These are phyloP conservation scores for Microbotryum saponariae DNA, from an alignment of 1,284 basidiomycete species.

Conservation along the genomic window DNA sequence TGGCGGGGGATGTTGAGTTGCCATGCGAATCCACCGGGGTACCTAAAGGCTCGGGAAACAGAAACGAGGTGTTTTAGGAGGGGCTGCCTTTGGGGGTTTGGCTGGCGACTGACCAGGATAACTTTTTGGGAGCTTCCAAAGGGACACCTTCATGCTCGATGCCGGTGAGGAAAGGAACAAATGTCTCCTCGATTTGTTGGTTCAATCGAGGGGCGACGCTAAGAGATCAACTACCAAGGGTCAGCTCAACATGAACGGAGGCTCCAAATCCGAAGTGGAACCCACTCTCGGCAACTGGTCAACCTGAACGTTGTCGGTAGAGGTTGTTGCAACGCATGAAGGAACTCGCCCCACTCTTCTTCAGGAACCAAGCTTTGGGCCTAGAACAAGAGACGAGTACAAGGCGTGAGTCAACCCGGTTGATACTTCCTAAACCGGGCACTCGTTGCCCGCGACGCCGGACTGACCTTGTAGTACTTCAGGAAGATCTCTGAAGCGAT, in stretches of 20 bases:
- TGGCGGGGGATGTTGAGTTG: constrained; percentile 88
- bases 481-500: not conserved
- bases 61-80: not conserved
- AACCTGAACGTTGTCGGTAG: constrained; percentile 93
- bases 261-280: constrained; percentile 22
- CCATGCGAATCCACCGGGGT: constrained; percentile 90
- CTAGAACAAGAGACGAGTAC: constrained; percentile 30
- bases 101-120: constrained; percentile 60
- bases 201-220: constrained; percentile 69
- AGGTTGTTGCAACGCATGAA: constrained; percentile 60
- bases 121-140: constrained; percentile 69
- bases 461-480: constrained; percentile 19
- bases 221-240: not conserved
- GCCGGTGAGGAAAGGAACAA: constrained; percentile 68
- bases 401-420: not conserved
- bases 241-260: not conserved
- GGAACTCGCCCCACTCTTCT: constrained; percentile 68
- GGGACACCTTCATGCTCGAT: constrained; percentile 69
- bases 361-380: constrained; percentile 60
- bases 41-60: constrained; percentile 50
- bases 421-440: no score
- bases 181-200: constrained; percentile 58
- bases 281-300: constrained; percentile 75
- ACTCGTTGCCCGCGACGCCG: not conserved
- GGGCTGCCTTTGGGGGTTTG: constrained; percentile 5